phyloP scores from a whole-genome alignment of 2,329 filamentous ascomycete species.

The Leptographium wingfieldii region DNA sequence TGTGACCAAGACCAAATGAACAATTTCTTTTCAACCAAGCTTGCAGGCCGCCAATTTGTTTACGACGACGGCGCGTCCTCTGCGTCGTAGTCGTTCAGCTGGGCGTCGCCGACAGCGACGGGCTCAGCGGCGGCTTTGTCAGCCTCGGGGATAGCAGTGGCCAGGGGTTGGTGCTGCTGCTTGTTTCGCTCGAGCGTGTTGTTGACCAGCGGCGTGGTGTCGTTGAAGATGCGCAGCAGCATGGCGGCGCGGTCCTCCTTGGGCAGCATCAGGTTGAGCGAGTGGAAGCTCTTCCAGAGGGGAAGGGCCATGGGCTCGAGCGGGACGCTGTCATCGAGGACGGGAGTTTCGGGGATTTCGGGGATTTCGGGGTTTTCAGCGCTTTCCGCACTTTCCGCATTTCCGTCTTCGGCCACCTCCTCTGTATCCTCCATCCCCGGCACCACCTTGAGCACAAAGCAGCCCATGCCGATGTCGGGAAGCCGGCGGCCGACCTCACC shows the following conservation, averaged over 20 bases:
- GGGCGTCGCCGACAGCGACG: neutral
- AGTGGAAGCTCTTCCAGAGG: conserved; percentile 85
- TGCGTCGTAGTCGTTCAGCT: conserved; percentile 10
- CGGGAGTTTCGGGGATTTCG: neutral
- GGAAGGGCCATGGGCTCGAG: conserved; percentile 77
- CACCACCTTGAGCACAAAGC: conserved; percentile 78
- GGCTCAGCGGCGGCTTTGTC: conserved; percentile 1
- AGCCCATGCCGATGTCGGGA: conserved; percentile 72
- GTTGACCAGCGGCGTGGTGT: conserved; percentile 73
- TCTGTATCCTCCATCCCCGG: conserved; percentile 23
- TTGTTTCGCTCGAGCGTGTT: conserved; percentile 38
- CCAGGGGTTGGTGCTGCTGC: conserved; percentile 12
- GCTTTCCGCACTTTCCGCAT: conserved; percentile 17
- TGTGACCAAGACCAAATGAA: neutral
- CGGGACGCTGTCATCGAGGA: conserved; percentile 4
- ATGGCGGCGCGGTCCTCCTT: conserved; percentile 93
- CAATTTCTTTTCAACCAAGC: neutral
- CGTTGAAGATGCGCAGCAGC: conserved; percentile 82
- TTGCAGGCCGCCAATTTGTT: neutral
- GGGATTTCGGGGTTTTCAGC: neutral
- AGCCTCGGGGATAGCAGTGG: neutral
- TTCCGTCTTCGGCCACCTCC: neutral
- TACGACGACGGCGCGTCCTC: conserved; percentile 12
- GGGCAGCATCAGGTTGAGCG: conserved; percentile 91
- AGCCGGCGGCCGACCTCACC: conserved; percentile 82